Evolutionary conservation across 2,329 filamentous ascomycete species (phyloP).

Genomic region (Colletotrichum caudatum): DNA sequence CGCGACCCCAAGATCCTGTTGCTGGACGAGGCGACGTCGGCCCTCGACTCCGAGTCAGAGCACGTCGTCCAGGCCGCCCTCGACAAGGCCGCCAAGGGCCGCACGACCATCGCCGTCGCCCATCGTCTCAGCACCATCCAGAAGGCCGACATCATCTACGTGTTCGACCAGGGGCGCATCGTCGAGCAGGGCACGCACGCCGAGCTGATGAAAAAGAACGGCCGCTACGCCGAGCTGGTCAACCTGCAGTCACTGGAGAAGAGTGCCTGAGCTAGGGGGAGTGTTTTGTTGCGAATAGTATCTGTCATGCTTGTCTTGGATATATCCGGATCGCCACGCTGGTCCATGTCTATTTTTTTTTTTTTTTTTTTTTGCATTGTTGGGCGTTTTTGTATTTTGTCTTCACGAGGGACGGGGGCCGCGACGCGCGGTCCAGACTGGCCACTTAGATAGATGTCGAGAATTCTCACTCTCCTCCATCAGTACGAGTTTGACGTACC

Average conservation of each 20-base stretch:
- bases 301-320: constrained; percentile 17
- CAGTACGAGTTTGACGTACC: constrained; percentile 5
- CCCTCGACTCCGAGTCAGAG: constrained; percentile 81
- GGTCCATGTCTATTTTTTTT: constrained; percentile 37
- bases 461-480: constrained; percentile 21
- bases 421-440: constrained; percentile 3
- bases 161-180: constrained; percentile 91
- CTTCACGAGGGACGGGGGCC: not conserved
- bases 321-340: constrained; percentile 36
- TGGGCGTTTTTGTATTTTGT: constrained; percentile 23
- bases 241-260: constrained; percentile 83
- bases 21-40: constrained; percentile 84
- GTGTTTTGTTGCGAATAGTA: constrained; percentile 19
- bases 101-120: constrained; percentile 94
- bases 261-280: constrained; percentile 48
- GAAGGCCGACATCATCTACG: constrained; percentile 93
- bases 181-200: constrained; percentile 86
- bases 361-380: constrained; percentile 38
- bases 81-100: constrained; percentile 83
- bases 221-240: constrained; percentile 82
- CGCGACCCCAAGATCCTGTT: constrained; percentile 91
- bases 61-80: constrained; percentile 85
- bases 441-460: constrained; percentile 10
- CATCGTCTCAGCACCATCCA: constrained; percentile 94
- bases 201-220: constrained; percentile 76